Evolutionary conservation across 345 rosid species (phyloP).

Genomic region (Eucalyptus curtisii): DNA sequence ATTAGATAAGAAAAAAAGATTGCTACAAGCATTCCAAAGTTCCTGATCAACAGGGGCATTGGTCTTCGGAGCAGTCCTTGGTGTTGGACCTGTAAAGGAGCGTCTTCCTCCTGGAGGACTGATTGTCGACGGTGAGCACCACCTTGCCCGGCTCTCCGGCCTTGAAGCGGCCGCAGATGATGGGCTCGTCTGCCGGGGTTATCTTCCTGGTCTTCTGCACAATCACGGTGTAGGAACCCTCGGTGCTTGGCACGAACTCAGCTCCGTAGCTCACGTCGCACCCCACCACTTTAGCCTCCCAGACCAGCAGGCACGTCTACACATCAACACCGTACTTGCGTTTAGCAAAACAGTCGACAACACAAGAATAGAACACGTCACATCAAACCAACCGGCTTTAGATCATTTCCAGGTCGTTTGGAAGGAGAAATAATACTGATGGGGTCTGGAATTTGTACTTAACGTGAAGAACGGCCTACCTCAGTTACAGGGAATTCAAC

Average conservation of each 20-base stretch:
- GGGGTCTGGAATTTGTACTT: background rate
- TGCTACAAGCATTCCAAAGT: background rate
- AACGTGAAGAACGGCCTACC: slow-evolving; percentile 12
- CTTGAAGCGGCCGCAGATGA: slow-evolving; percentile 50
- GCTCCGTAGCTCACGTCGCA: slow-evolving; percentile 76
- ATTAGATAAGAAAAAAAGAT: background rate
- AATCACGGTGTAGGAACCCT: slow-evolving; percentile 65
- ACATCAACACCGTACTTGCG: background rate
- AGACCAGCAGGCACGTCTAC: slow-evolving; percentile 39
- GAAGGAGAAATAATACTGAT: background rate
- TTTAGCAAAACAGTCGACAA: background rate
- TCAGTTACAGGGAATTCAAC: slow-evolving; percentile 58
- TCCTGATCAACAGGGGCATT: background rate
- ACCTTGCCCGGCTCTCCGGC: slow-evolving; percentile 60
- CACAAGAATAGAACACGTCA: background rate
- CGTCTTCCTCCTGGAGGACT: slow-evolving; percentile 77
- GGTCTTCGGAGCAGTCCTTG: slow-evolving; percentile 23
- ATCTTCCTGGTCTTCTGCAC: slow-evolving; percentile 62
- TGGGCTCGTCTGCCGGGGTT: slow-evolving; percentile 35
- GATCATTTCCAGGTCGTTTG: background rate
- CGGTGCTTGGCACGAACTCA: slow-evolving; percentile 55
- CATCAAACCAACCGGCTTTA: background rate
- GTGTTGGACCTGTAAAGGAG: slow-evolving; percentile 81
- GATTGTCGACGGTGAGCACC: slow-evolving; percentile 65
- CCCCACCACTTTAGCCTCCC: slow-evolving; percentile 82